These are phyloP conservation scores for Biscutella laevigata DNA, from an alignment of 441 rosid genomes.

Conservation along the genomic window DNA sequence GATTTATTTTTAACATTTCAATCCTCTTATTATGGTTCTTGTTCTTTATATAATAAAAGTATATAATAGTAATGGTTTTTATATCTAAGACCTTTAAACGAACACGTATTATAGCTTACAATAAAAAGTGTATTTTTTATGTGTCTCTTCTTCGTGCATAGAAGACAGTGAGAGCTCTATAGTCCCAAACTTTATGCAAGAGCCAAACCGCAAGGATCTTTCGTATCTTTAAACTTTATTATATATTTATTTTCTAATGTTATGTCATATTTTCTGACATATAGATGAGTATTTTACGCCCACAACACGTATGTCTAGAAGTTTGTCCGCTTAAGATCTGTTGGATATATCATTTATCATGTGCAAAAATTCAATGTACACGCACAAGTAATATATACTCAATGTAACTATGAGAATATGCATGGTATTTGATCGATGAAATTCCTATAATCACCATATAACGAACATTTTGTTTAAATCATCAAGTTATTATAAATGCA, in stretches of 20 bases:
- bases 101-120: conserved; percentile 17
- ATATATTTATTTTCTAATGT: too few species aligned
- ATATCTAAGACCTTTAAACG: background rate
- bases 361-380: background rate
- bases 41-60: background rate
- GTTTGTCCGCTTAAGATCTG: background rate
- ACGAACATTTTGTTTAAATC: too few species aligned
- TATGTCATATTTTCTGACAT: conserved; percentile 12
- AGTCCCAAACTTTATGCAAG: conserved; percentile 19
- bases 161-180: conserved; percentile 17
- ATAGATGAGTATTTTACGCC: conserved; percentile 13
- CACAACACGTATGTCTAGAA: conserved; percentile 15
- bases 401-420: background rate
- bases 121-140: background rate
- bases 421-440: too few species aligned
- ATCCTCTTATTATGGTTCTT: background rate
- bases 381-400: background rate
- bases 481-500: background rate
- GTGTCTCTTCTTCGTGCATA: conserved; percentile 17
- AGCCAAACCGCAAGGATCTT: conserved; percentile 28
- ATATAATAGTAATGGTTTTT: background rate
- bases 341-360: background rate
- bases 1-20: background rate
- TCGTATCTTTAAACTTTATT: conserved; percentile 11
- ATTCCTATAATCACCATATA: too few species aligned